Evolutionary conservation across 495 filamentous ascomycete genomes (phyloP).

Genomic region (Podospora fimiseda): DNA sequence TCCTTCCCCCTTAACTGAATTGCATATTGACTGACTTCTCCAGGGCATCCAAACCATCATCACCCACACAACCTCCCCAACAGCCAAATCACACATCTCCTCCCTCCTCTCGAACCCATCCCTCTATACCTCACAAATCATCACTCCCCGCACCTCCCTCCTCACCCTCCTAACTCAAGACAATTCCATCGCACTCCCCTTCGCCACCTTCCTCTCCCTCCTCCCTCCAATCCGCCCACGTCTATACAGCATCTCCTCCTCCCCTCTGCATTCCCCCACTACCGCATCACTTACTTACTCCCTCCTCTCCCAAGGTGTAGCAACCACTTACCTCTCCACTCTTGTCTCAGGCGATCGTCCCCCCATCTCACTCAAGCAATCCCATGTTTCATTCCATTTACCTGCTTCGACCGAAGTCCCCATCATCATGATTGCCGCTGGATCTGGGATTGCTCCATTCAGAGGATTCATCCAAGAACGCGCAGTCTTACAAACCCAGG

Average conservation of each 20-base stretch:
- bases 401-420: constrained; percentile 53
- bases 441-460: constrained; percentile 61
- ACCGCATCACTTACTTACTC: constrained; percentile 61
- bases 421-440: constrained; percentile 55
- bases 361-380: constrained; percentile 54
- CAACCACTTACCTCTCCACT: constrained; percentile 54
- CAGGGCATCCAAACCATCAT: constrained; percentile 42
- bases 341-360: constrained; percentile 55
- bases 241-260: constrained; percentile 77
- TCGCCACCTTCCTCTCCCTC: constrained; percentile 59
- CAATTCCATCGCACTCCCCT: constrained; percentile 47
- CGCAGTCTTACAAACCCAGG: constrained; percentile 46
- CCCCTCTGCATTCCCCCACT: constrained; percentile 51
- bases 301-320: constrained; percentile 56
- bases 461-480: constrained; percentile 66
- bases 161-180: constrained; percentile 60
- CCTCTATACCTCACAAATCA: constrained; percentile 48
- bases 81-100: constrained; percentile 37
- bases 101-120: constrained; percentile 32
- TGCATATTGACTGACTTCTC: too few species aligned
- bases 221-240: constrained; percentile 68
- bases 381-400: constrained; percentile 59
- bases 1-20: not conserved
- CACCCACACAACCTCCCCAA: constrained; percentile 21
- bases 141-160: constrained; percentile 52